phyloP scores from a whole-genome alignment of 176 grass and related monocot genomes.

The Carex cristatella region DNA sequence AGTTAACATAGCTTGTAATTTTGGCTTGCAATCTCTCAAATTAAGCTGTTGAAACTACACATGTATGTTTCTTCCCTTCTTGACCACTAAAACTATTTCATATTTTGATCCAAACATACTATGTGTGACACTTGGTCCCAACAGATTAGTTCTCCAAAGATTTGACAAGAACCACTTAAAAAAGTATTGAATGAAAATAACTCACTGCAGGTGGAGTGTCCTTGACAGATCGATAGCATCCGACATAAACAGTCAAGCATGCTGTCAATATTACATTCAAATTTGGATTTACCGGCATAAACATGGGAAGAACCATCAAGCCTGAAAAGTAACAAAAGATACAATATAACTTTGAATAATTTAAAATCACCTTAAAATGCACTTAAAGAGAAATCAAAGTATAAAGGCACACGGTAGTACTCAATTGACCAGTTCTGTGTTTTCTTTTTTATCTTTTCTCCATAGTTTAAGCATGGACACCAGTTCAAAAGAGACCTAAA shows the following conservation, averaged over 20 bases:
- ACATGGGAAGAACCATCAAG: constrained; percentile 67
- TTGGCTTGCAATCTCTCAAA: not conserved
- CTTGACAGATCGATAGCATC: constrained; percentile 91
- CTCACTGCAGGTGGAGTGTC: constrained; percentile 68
- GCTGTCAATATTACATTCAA: constrained; percentile 91
- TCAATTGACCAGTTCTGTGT: not conserved
- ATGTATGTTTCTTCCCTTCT: not conserved
- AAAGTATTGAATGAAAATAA: not conserved
- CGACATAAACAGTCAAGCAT: constrained; percentile 91
- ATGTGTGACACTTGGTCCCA: not conserved
- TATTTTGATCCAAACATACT: not conserved
- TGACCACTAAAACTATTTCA: not conserved
- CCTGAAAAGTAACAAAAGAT: constrained; percentile 35
- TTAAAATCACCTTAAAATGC: not conserved
- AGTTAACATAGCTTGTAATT: not conserved
- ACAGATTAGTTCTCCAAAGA: not conserved
- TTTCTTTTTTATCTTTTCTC: not conserved
- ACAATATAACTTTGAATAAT: not conserved
- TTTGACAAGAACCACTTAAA: not conserved
- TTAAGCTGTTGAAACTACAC: not conserved
- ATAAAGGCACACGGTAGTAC: not conserved
- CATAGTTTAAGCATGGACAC: not conserved
- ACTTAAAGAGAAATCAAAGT: not conserved
- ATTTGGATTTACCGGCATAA: constrained; percentile 79
- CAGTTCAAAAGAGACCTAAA: not conserved